phyloP scores from a whole-genome alignment of 1,284 basidiomycete genomes.

The Cutaneotrichosporon mucoides region DNA sequence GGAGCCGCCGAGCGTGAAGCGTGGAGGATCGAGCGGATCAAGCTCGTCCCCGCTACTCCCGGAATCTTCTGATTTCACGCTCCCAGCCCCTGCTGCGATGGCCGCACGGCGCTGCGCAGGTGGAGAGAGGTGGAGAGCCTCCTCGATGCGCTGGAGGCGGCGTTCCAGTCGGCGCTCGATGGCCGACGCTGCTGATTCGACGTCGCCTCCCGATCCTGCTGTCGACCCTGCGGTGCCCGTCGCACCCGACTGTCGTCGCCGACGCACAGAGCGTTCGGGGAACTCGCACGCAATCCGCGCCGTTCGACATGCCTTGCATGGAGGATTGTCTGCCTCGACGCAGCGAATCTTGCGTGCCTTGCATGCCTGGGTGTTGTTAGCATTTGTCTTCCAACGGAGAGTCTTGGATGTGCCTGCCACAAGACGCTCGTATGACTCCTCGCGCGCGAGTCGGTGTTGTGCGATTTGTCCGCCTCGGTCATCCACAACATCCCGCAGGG shows the following conservation, averaged over 20 bases:
- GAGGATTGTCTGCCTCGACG: constrained; percentile 21
- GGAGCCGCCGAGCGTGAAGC: constrained; percentile 18
- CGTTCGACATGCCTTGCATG: constrained; percentile 22
- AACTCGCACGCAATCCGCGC: constrained; percentile 23
- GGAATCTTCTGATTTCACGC: background rate
- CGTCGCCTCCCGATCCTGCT: background rate
- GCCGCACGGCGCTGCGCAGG: background rate
- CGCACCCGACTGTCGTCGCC: background rate
- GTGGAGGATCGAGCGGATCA: constrained; percentile 16
- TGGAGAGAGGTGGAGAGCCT: constrained; percentile 16
- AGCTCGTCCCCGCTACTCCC: background rate
- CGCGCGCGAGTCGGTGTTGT: no score
- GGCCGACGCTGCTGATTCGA: background rate
- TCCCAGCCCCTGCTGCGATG: background rate
- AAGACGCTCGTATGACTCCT: no score
- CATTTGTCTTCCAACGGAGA: no score
- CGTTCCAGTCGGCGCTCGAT: constrained; percentile 11
- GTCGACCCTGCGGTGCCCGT: background rate
- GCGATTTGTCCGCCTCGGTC: no score
- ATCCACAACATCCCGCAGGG: no score
- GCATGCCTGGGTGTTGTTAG: constrained; percentile 14
- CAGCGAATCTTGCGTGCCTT: constrained; percentile 26
- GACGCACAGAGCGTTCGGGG: constrained; percentile 13
- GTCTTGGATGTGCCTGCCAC: no score
- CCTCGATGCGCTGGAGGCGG: constrained; percentile 20